A percentile compares a stretch with the other conserved stretches of the same genome.
phyloP scores from a whole-genome alignment of 768 basidiomycete species.

The Termitomyces heimii region DNA sequence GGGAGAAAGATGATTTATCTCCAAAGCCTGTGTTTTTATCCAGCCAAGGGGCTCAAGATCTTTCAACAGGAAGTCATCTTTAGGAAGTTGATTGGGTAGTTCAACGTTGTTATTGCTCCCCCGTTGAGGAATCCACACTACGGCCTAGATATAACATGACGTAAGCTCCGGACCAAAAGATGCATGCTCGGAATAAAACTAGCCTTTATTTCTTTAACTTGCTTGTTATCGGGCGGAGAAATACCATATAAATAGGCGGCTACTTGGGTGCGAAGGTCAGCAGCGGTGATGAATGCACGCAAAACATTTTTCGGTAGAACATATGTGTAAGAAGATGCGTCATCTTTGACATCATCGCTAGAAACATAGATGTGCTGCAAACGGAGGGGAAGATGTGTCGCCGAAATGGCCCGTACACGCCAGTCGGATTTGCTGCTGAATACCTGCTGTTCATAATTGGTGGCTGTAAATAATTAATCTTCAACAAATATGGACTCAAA shows the following conservation, averaged over 20 bases:
- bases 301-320: conserved; percentile 97
- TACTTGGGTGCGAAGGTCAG: conserved; percentile 94
- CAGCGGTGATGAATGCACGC: conserved; percentile 86
- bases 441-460: conserved; percentile 97
- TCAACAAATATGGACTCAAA: conserved; percentile 5
- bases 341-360: conserved; percentile 98
- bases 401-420: conserved; percentile 97
- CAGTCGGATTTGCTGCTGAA: conserved; percentile 99
- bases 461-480: conserved; percentile 40
- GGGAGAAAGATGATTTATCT: conserved; percentile 88
- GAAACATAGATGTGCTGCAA: conserved; percentile 99
- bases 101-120: conserved; percentile 95
- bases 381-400: conserved; percentile 92
- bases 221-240: conserved; percentile 93
- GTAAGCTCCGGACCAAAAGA: not conserved
- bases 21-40: conserved; percentile 95
- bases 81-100: conserved; percentile 82
- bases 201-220: conserved; percentile 96
- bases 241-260: conserved; percentile 91
- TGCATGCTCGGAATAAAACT: not conserved
- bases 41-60: conserved; percentile 94
- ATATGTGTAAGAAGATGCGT: conserved; percentile 90
- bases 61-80: conserved; percentile 91
- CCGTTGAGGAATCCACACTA: conserved; percentile 97
- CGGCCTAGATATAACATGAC: conserved; percentile 37